phyloP scores from a whole-genome alignment of 208 protist genomes.

The Acanthamoeba lenticulata region DNA sequence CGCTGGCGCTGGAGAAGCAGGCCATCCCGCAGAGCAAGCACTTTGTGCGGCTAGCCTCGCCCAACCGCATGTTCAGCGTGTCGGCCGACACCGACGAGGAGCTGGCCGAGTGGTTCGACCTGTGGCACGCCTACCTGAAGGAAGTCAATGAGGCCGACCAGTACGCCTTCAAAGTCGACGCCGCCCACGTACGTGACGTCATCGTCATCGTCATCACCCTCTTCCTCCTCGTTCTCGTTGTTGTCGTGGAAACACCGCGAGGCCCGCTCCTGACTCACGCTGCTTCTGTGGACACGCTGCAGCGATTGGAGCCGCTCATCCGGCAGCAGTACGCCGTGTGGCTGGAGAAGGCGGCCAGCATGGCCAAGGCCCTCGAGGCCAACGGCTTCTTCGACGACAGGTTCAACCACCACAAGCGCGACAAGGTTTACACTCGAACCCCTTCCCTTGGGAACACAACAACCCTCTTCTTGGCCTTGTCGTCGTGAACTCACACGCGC shows the following conservation, averaged over 20 bases:
- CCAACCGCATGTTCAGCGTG: background rate
- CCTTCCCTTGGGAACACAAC: too few species aligned
- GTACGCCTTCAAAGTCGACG: background rate
- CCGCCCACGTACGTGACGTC: background rate
- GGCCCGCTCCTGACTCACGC: too few species aligned
- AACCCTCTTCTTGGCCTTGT: background rate
- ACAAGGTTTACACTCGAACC: background rate
- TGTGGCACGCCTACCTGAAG: background rate
- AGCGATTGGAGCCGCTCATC: constrained; percentile 21
- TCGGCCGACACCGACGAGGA: background rate
- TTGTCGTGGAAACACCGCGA: too few species aligned
- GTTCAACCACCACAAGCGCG: background rate
- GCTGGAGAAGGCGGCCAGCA: background rate
- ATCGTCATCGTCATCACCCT: background rate
- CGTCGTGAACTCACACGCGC: background rate
- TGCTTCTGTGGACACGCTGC: too few species aligned
- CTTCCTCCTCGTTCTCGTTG: too few species aligned
- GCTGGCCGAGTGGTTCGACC: background rate
- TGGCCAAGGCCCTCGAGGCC: background rate
- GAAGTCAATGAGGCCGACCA: background rate
- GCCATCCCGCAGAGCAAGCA: constrained; percentile 9
- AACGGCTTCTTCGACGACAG: constrained; percentile 55
- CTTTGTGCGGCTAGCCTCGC: background rate
- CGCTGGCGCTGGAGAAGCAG: constrained; percentile 3
- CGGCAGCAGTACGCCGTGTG: background rate